Conservation (phyloP, 2,329 filamentous ascomycete genomes). For the Colletotrichum sp. region DNA sequence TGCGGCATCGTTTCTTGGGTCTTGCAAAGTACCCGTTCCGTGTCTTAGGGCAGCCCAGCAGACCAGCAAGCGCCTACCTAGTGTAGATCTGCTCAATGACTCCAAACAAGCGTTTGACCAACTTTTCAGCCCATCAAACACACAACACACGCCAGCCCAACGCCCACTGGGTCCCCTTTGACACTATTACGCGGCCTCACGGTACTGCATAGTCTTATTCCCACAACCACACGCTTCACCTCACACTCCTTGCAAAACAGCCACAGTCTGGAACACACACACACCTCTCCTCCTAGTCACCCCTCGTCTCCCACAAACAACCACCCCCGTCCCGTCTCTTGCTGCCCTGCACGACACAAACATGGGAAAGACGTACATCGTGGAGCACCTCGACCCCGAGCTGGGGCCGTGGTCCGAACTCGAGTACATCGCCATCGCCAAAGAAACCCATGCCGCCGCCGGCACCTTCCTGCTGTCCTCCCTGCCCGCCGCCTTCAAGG, state of each 20-base stretch:
- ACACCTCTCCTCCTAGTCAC: background rate
- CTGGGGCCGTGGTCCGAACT: constrained; percentile 92
- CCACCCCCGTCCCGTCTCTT: background rate
- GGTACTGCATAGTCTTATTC: background rate
- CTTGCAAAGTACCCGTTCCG: background rate
- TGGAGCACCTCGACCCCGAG: constrained; percentile 96
- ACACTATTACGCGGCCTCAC: constrained; percentile 11
- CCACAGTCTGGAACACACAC: background rate
- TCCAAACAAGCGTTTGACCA: constrained; percentile 18
- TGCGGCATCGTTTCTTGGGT: background rate
- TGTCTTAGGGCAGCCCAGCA: constrained; percentile 6
- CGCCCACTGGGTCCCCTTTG: background rate
- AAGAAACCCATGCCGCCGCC: constrained; percentile 72
- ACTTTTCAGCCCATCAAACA: background rate
- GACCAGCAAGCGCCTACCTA: constrained; percentile 2
- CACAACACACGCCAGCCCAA: background rate
- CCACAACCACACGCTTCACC: background rate
- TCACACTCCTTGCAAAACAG: background rate
- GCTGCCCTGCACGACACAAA: background rate
- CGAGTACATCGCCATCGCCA: constrained; percentile 88
- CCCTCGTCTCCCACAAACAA: background rate
- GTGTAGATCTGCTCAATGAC: background rate
- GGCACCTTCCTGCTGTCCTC: constrained; percentile 83
- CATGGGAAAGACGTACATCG: constrained; percentile 78
- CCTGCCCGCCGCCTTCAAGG: constrained; percentile 70